Conservation (phyloP, 2,329 filamentous ascomycete species). For the Monosporascus sp. region DNA sequence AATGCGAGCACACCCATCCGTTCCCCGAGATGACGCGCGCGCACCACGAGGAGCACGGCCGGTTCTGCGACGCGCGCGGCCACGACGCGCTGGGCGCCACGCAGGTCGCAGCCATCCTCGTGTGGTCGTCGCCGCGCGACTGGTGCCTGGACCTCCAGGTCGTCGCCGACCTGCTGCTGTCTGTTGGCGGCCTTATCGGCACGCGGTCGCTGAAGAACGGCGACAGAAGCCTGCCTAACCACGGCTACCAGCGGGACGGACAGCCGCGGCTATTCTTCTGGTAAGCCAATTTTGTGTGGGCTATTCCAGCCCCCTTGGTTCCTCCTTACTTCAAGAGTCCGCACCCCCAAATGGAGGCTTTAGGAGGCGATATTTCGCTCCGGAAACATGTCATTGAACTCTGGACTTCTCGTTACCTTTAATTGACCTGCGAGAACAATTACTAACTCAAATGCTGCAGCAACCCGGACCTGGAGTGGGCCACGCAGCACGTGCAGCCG, state of each 20-base stretch:
- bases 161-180: slow-evolving; percentile 25
- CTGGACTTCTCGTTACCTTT: too few relatives aligned
- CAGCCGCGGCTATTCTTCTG: slow-evolving; percentile 65
- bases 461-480: slow-evolving; percentile 68
- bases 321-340: too few relatives aligned
- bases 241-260: slow-evolving; percentile 45
- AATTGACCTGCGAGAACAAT: too few relatives aligned
- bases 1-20: slow-evolving; percentile 21
- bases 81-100: not conserved
- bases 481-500: slow-evolving; percentile 59
- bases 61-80: slow-evolving; percentile 25
- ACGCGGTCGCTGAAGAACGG: slow-evolving; percentile 59
- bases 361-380: too few relatives aligned
- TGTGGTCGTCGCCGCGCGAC: slow-evolving; percentile 30
- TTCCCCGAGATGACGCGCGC: slow-evolving; percentile 31
- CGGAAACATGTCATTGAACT: too few relatives aligned
- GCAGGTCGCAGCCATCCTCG: slow-evolving; percentile 26
- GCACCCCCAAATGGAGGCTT: too few relatives aligned
- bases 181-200: slow-evolving; percentile 52
- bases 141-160: slow-evolving; percentile 31
- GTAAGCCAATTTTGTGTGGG: too few relatives aligned
- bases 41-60: slow-evolving; percentile 31
- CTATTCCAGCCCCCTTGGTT: too few relatives aligned
- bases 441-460: too few relatives aligned
- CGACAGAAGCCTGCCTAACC: slow-evolving; percentile 22